Conservation (phyloP, 1,139 yeast genomes). For the Lodderomyces elongisporus region DNA sequence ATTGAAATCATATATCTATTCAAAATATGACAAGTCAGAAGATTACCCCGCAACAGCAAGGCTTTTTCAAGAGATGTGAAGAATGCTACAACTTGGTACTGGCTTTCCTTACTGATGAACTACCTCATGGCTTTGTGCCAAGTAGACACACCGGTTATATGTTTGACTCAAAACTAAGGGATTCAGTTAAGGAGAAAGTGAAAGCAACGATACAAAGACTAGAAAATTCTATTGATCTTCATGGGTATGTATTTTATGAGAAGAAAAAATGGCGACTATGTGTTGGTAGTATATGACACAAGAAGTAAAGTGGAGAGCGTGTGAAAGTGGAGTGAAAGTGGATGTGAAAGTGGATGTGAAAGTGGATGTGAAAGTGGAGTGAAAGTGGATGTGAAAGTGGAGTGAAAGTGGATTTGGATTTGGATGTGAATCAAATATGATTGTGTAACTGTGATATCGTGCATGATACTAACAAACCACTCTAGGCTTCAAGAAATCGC, state of each 20-base stretch:
- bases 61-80: slow-evolving; percentile 24
- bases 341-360: too few relatives aligned
- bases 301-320: background rate
- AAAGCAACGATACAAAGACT: slow-evolving; percentile 26
- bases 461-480: too few relatives aligned
- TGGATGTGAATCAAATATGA: too few relatives aligned
- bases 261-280: too few relatives aligned
- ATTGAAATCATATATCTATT: too few relatives aligned
- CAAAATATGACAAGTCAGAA: background rate
- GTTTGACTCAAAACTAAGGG: slow-evolving; percentile 21
- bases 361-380: too few relatives aligned
- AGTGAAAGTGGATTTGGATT: slow-evolving; percentile 11
- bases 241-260: slow-evolving; percentile 37
- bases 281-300: too few relatives aligned
- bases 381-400: too few relatives aligned
- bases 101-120: slow-evolving; percentile 26
- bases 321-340: too few relatives aligned
- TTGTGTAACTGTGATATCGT: too few relatives aligned
- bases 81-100: slow-evolving; percentile 32
- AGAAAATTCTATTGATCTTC: slow-evolving; percentile 26
- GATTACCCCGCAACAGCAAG: slow-evolving; percentile 7
- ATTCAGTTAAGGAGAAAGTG: slow-evolving; percentile 28
- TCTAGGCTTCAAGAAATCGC: slow-evolving; percentile 52
- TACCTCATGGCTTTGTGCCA: slow-evolving; percentile 24
- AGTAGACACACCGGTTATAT: slow-evolving; percentile 16